These are phyloP conservation scores for Calonectria ilicicola DNA, from an alignment of 2,329 filamentous ascomycete genomes.

Conservation along the genomic window DNA sequence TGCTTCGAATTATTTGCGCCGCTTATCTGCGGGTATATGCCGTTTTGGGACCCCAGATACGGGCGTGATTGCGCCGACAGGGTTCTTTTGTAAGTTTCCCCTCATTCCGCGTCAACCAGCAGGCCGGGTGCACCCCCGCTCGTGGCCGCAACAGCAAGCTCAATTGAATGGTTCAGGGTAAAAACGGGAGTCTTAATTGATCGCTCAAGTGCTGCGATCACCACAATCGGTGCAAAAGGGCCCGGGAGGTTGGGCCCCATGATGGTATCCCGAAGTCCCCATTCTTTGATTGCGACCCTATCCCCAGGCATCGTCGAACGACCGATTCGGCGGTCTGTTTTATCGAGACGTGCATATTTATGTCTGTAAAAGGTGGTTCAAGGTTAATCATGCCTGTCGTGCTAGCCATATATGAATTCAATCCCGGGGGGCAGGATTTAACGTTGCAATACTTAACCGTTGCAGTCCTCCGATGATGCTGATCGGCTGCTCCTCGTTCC, in stretches of 20 bases:
- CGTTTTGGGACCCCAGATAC: conserved; percentile 18
- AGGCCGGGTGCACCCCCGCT: neutral
- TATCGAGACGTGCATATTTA: neutral
- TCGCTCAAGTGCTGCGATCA: neutral
- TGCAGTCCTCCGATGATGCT: neutral
- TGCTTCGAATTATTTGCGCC: neutral
- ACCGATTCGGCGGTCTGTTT: neutral
- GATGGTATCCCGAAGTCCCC: conserved; percentile 12
- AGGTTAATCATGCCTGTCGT: neutral
- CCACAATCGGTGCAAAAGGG: neutral
- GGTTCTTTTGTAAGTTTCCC: conserved; percentile 26
- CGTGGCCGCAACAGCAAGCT: neutral
- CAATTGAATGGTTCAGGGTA: neutral
- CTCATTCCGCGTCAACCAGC: conserved; percentile 11
- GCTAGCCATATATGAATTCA: neutral
- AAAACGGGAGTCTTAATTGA: neutral
- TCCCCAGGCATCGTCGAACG: neutral
- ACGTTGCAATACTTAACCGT: conserved; percentile 10
- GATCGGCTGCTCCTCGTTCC: neutral
- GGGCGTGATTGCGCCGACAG: conserved; percentile 14
- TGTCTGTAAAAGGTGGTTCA: neutral
- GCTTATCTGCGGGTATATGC: conserved; percentile 22
- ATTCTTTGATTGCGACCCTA: conserved; percentile 17
- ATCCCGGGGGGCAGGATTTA: neutral
- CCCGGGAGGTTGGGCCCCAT: conserved; percentile 15